Evolutionary conservation across 2,329 filamentous ascomycete species (phyloP).

Genomic region (Talaromyces albobiverticillius): DNA sequence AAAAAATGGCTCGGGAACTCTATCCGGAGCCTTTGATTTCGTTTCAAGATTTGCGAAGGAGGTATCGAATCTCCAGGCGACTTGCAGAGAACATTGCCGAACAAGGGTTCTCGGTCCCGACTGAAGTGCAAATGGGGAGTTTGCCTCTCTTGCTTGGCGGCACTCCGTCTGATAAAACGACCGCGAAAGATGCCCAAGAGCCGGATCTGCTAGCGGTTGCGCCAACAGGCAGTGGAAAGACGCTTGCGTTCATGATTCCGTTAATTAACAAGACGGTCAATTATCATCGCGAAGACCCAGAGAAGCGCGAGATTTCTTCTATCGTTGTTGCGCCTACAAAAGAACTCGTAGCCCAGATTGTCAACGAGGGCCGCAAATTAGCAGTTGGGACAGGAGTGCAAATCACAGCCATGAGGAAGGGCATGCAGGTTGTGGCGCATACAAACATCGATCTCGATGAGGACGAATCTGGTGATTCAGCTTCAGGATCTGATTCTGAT

Average conservation of each 20-base stretch:
- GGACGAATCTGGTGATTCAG: conserved; percentile 10
- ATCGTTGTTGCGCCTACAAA: conserved; percentile 76
- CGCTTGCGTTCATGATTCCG: conserved; percentile 85
- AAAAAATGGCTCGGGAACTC: conserved; percentile 55
- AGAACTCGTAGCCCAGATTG: conserved; percentile 78
- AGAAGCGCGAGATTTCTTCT: conserved; percentile 60
- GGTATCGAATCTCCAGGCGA: conserved; percentile 70
- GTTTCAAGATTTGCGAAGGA: conserved; percentile 68
- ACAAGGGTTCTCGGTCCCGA: conserved; percentile 86
- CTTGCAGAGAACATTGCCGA: conserved; percentile 74
- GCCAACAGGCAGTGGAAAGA: conserved; percentile 95
- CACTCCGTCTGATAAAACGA: conserved; percentile 33
- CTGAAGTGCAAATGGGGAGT: conserved; percentile 87
- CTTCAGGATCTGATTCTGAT: conserved; percentile 37
- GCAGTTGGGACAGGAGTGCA: conserved; percentile 72
- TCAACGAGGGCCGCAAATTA: conserved; percentile 79
- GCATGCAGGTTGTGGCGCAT: conserved; percentile 65
- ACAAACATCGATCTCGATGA: conserved; percentile 38
- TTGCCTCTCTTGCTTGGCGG: conserved; percentile 71
- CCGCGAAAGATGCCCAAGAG: conserved; percentile 28
- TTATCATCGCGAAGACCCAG: conserved; percentile 47
- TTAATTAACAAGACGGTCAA: conserved; percentile 73
- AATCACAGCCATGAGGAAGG: conserved; percentile 79
- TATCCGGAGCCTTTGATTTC: conserved; percentile 76
- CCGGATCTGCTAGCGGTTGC: conserved; percentile 84